Evolutionary conservation across 1,284 basidiomycete genomes (phyloP), one percentile per base, ranked within the genome.

Genomic region (Kalmanozyma brasiliensis): DNA sequence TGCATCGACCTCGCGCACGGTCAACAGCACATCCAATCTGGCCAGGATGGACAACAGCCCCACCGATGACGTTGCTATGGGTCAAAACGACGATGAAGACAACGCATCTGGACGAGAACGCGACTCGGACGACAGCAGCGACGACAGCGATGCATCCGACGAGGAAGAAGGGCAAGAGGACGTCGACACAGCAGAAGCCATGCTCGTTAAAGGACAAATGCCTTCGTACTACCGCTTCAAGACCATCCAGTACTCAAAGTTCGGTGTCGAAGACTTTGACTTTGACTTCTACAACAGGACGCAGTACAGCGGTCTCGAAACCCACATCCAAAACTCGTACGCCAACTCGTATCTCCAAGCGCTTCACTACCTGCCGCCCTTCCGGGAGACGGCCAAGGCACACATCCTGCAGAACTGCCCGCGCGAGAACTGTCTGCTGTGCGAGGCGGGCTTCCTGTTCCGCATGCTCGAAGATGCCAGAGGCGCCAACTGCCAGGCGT

Each of bases 251-350:
- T 98, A 98, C 82, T 95, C 93, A 43, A 93, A 93, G 76, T 99
- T 98, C 74, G 95, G 95, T n/a, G 92, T 98, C 23, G 95, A 95
- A 81, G 95, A 99, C 83, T 99, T 99, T 79, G 96, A 99, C 82
- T 99, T 98, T 79, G 94, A 87, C 32, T 78, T 70, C 52, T 81
- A 80, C 75, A 80, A 79, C 67, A 53, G 61, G 78, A 98, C 96
- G 0, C 82, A 87, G 23, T 94, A 89, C 79, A 94, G 92, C 58
- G 96, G 96, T 4, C 86, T 99, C 45, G 96, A 98, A 83, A 97
- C 95, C 1, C 93, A 98, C 81, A 98, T 98, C 62, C 86, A 92
- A 49, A 96, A 98, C 82, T 98, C 94, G 17, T 99, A 98, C 84
- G 96, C 95, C 23, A 98, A 99, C 80, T 86, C 93, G 1, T 83